A percentile compares a stretch with the other conserved stretches of the same genome.
Conservation (phyloP, 768 basidiomycete genomes). For the Pulveroboletus sp. region DNA sequence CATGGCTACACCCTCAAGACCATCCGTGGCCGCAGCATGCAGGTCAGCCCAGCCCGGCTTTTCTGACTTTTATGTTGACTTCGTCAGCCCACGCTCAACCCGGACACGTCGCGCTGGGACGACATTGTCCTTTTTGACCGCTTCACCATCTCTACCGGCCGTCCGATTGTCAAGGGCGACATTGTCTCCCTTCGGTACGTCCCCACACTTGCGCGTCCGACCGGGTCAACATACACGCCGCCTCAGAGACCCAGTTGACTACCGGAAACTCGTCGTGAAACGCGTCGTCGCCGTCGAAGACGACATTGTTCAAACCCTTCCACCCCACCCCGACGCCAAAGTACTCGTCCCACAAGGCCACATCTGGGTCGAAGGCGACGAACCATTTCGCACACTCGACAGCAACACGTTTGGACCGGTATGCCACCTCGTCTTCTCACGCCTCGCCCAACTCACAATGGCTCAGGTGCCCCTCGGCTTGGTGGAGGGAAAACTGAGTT, state of each 20-base stretch:
- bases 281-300: constrained; percentile 63
- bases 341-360: constrained; percentile 60
- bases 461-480: constrained; percentile 42
- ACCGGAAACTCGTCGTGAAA: constrained; percentile 56
- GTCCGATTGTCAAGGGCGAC: constrained; percentile 51
- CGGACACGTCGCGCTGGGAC: constrained; percentile 57
- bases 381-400: constrained; percentile 51
- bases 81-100: constrained; percentile 63
- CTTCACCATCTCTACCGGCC: constrained; percentile 35
- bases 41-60: constrained; percentile 41
- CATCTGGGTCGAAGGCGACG: constrained; percentile 66
- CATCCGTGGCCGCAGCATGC: constrained; percentile 69
- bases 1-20: constrained; percentile 52
- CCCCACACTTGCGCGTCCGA: not conserved
- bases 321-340: constrained; percentile 58
- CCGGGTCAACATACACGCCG: not conserved
- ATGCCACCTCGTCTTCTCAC: constrained; percentile 7
- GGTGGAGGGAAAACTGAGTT: constrained; percentile 48
- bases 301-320: constrained; percentile 63
- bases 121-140: constrained; percentile 68
- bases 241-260: constrained; percentile 58
- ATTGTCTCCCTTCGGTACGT: constrained; percentile 61
- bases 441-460: not conserved
- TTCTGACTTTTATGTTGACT: not conserved
- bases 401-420: constrained; percentile 76